Base-by-base conservation (phyloP, 164 flowering plant species). In the Cinnamomum chago region DNA sequence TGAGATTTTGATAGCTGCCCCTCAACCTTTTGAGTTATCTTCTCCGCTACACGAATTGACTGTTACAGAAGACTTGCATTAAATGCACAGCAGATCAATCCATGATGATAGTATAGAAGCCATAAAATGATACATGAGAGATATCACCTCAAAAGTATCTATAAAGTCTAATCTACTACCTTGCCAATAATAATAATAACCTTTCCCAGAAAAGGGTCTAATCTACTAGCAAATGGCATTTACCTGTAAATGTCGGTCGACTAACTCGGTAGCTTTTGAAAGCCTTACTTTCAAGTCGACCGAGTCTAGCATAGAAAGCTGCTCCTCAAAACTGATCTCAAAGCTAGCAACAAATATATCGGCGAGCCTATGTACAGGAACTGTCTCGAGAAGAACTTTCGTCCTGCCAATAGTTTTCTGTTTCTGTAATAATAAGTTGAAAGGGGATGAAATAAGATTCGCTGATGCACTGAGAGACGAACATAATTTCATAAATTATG, bases 271-370 rank as follows among this genome's bases (percentile, higher is more conserved):
- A 72, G 99, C 99, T 87, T 91, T 96, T 81, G 94, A 88, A 73
- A 96, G 89, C 81, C 99, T 88, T 58, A 87, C 88, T 91, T 94
- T 96, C 66, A 89, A 80, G 81, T 94, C 99, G 85, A 96, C 97
- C 65, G 99, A 87, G 82, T 96, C 99, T 80, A 96, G 67, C 98
- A 96, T 96, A 33, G 88, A 87, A 7, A 96, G 83, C 86, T 96
- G 98, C 84, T 96, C 99, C 76, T 96, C 98, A 81, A 96, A 96
- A 82, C 98, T 94, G 80, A 96, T 92, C 80, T 96, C 99, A 85
- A 96, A 96, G 80, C 99, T 96, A 62, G 99, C 99, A 82, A 92
- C 99, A 96, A 96, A 96, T 72, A 96, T 96, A 80, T 96, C 99
- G 62, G 98, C 99, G 80, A 96, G 75, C 75, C 90, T 94, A 84